Evolutionary conservation across 768 basidiomycete species (phyloP), one percentile per base, ranked within the genome.

Genomic region (Cyathus striatus): DNA sequence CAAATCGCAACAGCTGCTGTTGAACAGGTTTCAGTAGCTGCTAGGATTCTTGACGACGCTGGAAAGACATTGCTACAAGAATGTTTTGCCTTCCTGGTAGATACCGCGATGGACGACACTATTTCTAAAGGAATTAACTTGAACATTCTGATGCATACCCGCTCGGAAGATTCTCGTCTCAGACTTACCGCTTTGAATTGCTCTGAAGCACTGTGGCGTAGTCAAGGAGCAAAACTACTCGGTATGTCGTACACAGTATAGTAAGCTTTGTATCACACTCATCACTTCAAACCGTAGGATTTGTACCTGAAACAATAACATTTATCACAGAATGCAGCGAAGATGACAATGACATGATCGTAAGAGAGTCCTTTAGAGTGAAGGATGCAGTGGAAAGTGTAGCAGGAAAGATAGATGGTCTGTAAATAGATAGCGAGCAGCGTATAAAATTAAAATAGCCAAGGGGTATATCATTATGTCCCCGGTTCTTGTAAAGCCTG

Each of bases 251-350:
- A 17, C 41, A 18, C 36, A 12, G 30, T 24, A 45, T 36, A 26
- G 24, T 40, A 24, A n/a, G 21, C 36, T 20, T 33, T 7, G 32
- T 39, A 35, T 27, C 24, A n/a, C n/a, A n/a, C n/a, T n/a, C n/a
- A 34, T 42, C n/a, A 38, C 26, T 24, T 14, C 21, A 38, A 36
- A 25, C 5, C 46, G 23, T 51, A 89, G 89, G 83, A 9, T 86
- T 90, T 52, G 81, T 77, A 13, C 69, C 81, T 7, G 93, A 95
- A 59, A 86, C 90, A 22, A 71, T 86, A 14, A 83, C 87, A 21
- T 92, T 95, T 65, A 83, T 95, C 42, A 81, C 81, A 3, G 93
- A 95, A 60, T 87, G 83, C 55, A 78, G 80, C 3, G 90, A 92
- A 63, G 91, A 95, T 55, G 92, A 93, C 50, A 83, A 91, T 57